Evolutionary conservation across 345 rosid species (phyloP), one percentile per base, ranked within the genome.

Genomic region (Ceriops decandra): DNA sequence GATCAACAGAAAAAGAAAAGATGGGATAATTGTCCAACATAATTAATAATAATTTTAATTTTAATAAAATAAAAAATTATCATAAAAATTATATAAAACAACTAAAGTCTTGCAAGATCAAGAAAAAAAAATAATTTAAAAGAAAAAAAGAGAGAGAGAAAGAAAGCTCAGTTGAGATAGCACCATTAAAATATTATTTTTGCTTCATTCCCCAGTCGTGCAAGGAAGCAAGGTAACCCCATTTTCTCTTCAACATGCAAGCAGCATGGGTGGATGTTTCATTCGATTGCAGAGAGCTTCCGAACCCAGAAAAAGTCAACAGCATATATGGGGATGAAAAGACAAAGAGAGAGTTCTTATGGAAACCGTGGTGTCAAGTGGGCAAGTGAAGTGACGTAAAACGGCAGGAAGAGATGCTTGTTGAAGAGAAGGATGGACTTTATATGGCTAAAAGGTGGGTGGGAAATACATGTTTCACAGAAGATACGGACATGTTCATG

Each of bases 121-220:
- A 75, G 78, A 75, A 75, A 75, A 65, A 21, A 27, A 0, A 6
- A 16, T 30, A 9, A 57, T 6, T 13, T 36, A 24, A 52, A 3
- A 32, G 6, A 20, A 1, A 21, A 15, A 56, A 4, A 15, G 5
- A 15, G 15, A 53, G 5, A 6, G n/a, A 24, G 19, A 60, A 24
- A 66, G 58, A 31, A 82, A 85, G 92, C 90, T 87, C 90, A 82
- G 82, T 2, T 5, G 70, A 73, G 92, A 85, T 78, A 87, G 80
- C 80, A 71, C 85, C 91, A 21, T 57, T 17, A 60, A 52, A 67
- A 32, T 54, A 5, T 21, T 35, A 42, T 8, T 57, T 47, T 19
- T 46, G 66, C 62, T 57, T 66, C 31, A 54, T 27, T 5, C 33
- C 42, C 53, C 66, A 35, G 21, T 54, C 38, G n/a, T 10, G 20